A percentile compares a stretch with the other conserved stretches of the same genome.
Evolutionary conservation across 306 rosid genomes (phyloP).

Genomic region (Carpinus fangiana): DNA sequence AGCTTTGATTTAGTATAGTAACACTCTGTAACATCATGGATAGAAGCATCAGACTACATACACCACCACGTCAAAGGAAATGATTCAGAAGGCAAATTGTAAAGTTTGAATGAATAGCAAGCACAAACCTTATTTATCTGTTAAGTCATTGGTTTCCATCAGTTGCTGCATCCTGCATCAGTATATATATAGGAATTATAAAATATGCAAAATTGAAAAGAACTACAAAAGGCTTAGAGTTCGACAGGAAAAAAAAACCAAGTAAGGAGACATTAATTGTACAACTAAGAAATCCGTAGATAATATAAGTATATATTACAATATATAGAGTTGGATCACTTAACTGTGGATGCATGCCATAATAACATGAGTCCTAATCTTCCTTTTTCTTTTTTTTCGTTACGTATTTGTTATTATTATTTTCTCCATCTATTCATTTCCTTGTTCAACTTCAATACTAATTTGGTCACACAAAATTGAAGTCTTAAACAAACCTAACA

Average conservation of each 20-base stretch:
- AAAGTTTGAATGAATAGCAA: background rate
- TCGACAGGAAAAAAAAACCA: background rate
- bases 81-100: background rate
- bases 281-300: background rate
- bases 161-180: slow-evolving; percentile 60
- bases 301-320: no score
- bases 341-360: background rate
- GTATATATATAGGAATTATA: background rate
- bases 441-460: background rate
- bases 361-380: background rate
- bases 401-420: background rate
- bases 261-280: background rate
- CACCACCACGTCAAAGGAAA: background rate
- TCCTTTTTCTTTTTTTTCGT: background rate
- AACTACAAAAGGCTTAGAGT: background rate
- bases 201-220: background rate
- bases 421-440: background rate
- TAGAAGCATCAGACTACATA: background rate
- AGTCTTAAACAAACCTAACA: background rate
- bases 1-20: background rate
- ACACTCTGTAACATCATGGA: background rate
- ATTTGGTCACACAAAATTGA: background rate
- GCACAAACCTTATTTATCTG: slow-evolving; percentile 33
- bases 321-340: background rate
- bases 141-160: slow-evolving; percentile 39